A percentile compares a stretch with the other conserved stretches of the same genome.
Conservation (phyloP, 305 asterid species). For the Solanum chacoense region DNA sequence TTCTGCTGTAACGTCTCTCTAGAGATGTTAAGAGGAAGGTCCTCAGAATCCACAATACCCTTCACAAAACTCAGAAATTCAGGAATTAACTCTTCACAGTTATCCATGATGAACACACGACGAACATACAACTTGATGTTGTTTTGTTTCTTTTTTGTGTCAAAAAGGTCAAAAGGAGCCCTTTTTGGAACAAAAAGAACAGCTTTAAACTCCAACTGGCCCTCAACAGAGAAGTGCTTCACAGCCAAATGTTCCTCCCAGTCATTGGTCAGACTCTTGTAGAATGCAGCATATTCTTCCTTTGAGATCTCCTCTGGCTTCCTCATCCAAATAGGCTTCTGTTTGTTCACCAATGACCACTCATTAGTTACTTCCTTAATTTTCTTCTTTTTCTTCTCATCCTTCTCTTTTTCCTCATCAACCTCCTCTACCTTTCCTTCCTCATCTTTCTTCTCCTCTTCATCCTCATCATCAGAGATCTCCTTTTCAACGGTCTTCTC, state of each 20-base stretch:
- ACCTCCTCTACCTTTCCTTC: slow-evolving; percentile 26
- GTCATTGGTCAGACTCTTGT: slow-evolving; percentile 28
- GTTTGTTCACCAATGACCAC: slow-evolving; percentile 25
- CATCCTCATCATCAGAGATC: slow-evolving; percentile 27
- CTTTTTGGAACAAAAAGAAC: slow-evolving; percentile 29
- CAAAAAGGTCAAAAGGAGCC: slow-evolving; percentile 31
- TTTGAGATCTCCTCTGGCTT: slow-evolving; percentile 30
- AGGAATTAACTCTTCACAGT: slow-evolving; percentile 32
- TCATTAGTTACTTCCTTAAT: slow-evolving; percentile 25
- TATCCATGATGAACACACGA: slow-evolving; percentile 29
- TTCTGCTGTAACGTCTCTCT: slow-evolving; percentile 48
- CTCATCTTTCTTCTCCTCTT: slow-evolving; percentile 23
- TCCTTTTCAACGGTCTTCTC: slow-evolving; percentile 27
- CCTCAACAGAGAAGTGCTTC: slow-evolving; percentile 30
- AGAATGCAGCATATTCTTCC: slow-evolving; percentile 33
- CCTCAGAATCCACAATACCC: slow-evolving; percentile 30
- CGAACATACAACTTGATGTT: slow-evolving; percentile 29
- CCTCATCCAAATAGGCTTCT: slow-evolving; percentile 30
- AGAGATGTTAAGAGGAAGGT: slow-evolving; percentile 26
- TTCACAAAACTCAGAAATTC: slow-evolving; percentile 26
- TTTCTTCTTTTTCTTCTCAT: slow-evolving; percentile 22
- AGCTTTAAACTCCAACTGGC: slow-evolving; percentile 30
- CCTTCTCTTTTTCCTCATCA: slow-evolving; percentile 24
- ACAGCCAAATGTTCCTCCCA: slow-evolving; percentile 34
- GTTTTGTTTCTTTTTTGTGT: slow-evolving; percentile 24